Evolutionary conservation across 108 stramenopile genomes (phyloP).

Genomic region (Chaetoceros muelleri): DNA sequence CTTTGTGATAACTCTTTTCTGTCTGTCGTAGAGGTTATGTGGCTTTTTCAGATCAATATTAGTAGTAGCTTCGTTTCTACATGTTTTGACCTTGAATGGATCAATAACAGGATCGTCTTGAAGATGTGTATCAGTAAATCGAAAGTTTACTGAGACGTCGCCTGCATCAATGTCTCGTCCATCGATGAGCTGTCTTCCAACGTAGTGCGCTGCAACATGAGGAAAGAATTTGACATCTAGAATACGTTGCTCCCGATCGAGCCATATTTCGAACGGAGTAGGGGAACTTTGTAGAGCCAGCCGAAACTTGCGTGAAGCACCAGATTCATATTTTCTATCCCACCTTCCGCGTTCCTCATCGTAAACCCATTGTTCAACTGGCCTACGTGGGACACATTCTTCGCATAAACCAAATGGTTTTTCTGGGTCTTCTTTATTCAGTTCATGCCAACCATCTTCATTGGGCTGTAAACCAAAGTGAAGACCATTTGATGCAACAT

Average conservation of each 20-base stretch:
- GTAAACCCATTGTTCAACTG: conserved; percentile 34
- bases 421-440: conserved; percentile 3
- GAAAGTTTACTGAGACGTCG: conserved; percentile 24
- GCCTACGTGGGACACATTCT: conserved; percentile 25
- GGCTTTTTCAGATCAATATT: conserved; percentile 21
- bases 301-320: conserved; percentile 26
- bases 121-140: conserved; percentile 25
- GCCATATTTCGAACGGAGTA: conserved; percentile 30
- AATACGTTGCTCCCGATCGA: conserved; percentile 13
- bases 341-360: conserved; percentile 32
- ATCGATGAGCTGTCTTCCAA: conserved; percentile 31
- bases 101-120: conserved; percentile 43
- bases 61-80: conserved; percentile 19
- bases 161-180: conserved; percentile 22
- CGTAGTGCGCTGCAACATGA: conserved; percentile 51
- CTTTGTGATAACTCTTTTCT: conserved; percentile 53
- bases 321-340: conserved; percentile 23
- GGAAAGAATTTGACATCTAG: conserved; percentile 35
- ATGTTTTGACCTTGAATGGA: conserved; percentile 42
- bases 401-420: conserved; percentile 32
- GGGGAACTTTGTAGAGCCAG: conserved; percentile 25
- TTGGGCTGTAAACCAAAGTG: conserved; percentile 17
- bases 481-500: conserved; percentile 27
- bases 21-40: conserved; percentile 42
- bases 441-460: conserved; percentile 23